Evolutionary conservation across 2,329 filamentous ascomycete species (phyloP), one percentile per base, ranked within the genome.

Genomic region (Aschersonia sp.): DNA sequence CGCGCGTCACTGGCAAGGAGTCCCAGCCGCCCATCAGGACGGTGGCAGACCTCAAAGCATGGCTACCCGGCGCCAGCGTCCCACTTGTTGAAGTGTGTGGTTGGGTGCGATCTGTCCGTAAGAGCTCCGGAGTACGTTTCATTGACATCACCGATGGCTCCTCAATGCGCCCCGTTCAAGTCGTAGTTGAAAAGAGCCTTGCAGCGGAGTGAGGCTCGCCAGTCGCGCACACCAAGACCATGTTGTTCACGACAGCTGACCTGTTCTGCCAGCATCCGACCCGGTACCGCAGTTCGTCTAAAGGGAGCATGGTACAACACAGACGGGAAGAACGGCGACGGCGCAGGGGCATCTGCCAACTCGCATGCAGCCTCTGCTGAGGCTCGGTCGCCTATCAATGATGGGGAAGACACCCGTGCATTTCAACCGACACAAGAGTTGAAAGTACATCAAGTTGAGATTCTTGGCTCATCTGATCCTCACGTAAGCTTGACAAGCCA

Each of bases 71-170:
- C 14, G 61, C 66, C 35, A 58, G 66, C 43, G 64, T 69, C 41
- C 54, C 63, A n/a, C 62, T 72, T 55, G 70, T 83, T 44, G 72
- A 73, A 49, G 70, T 95, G 55, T 76, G 84, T 60, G 90, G 89
- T 51, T 90, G 84, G 68, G 74, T 95, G 48, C 79, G 86, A 52
- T 90, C 87, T 4, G 81, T 95, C 50, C 77, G 90, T 52, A 85
- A 87, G 62, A 88, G 94, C 70, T 94, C 95, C 62, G 76, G 76
- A 29, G 73, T 84, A 50, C 81, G 84, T 5, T 97, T 98, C 66
- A 83, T 89, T 46, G 78, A 87, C 50, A 72, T 97, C 46, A 83
- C 83, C 9, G 92, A 98, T 70, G 92, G 92, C 43, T 94, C 88
- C 10, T 87, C 84, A 41, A 71, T 86, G 54, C 72, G 81, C 51